Evolutionary conservation across 352 stramenopile genomes (phyloP), one percentile per base, ranked within the genome.

Genomic region (Phytopythium aichiense): DNA sequence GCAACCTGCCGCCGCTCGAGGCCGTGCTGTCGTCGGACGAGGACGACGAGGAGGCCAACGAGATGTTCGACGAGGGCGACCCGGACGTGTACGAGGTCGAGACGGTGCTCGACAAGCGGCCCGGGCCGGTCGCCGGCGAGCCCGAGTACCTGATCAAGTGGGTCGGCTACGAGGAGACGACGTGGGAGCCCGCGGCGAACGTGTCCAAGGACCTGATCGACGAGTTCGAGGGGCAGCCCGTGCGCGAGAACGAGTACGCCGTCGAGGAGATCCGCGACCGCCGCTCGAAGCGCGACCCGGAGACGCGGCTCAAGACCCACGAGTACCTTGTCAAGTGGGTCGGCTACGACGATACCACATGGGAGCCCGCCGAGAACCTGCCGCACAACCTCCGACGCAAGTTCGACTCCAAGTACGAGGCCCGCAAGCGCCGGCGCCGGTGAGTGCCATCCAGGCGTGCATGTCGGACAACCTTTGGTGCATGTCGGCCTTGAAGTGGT

Each of bases 291-390:
- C 81, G 80, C 52, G 82, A 93, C 71, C 73, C 76, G 43, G 51
- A 73, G 25, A 93, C 80, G 45, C 74, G 68, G 46, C 76, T 93
- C 58, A 89, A 89, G 69, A 87, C 70, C 30, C 77, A 88, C 61
- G 76, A 90, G 68, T 93, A 92, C 71, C 74, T 87, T n/a, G 83
- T 93, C 67, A 92, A 92, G 66, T 93, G 84, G 84, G 76, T 93
- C 45, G 82, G 84, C 60, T 93, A 93, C 71, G 81, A 91, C 9
- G 81, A 93, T 8, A 64, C 77, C 60, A 93, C 84, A 50, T 93
- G 84, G 84, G 84, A 93, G 52, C 84, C 84, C 0, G 74, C 80
- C 0, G 77, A 89, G 31, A 93, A 93, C 66, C 55, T 93, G 30
- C 84, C 84, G 22, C 84, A 88, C 64, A 93, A 89, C 48, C 51